phyloP scores from a whole-genome alignment of 176 grass and related monocot species.

The Pontederia paniculata region DNA sequence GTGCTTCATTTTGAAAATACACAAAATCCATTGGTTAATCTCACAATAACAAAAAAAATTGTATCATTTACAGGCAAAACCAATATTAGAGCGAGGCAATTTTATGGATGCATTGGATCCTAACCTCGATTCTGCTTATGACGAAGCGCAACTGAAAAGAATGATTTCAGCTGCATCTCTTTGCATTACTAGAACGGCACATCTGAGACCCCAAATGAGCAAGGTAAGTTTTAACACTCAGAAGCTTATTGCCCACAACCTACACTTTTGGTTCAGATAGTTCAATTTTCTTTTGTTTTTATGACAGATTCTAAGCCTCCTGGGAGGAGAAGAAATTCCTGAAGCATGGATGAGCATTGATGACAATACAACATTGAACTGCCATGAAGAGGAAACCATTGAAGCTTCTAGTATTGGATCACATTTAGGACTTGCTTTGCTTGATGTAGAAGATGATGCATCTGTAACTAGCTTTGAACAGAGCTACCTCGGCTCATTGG shows the following conservation, averaged over 20 bases:
- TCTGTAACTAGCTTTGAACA: conserved; percentile 78
- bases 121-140: conserved; percentile 36
- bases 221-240: conserved; percentile 29
- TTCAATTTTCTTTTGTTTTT: background rate
- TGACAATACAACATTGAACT: conserved; percentile 1
- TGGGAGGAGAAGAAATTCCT: conserved; percentile 34
- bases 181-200: conserved; percentile 60
- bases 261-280: background rate
- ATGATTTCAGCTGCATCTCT: conserved; percentile 60
- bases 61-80: conserved; percentile 35
- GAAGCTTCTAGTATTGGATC: conserved; percentile 57
- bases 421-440: conserved; percentile 64
- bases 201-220: conserved; percentile 56
- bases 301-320: conserved; percentile 40
- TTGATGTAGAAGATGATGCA: conserved; percentile 69
- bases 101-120: conserved; percentile 55
- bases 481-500: conserved; percentile 45
- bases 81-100: conserved; percentile 57
- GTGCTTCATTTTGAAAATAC: background rate
- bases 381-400: conserved; percentile 67
- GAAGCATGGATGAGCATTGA: conserved; percentile 10
- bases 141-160: conserved; percentile 43
- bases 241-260: background rate
- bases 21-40: background rate
- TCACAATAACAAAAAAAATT: background rate